phyloP scores from a whole-genome alignment of 2,329 filamentous ascomycete species.

The Cladosporium sp. region DNA sequence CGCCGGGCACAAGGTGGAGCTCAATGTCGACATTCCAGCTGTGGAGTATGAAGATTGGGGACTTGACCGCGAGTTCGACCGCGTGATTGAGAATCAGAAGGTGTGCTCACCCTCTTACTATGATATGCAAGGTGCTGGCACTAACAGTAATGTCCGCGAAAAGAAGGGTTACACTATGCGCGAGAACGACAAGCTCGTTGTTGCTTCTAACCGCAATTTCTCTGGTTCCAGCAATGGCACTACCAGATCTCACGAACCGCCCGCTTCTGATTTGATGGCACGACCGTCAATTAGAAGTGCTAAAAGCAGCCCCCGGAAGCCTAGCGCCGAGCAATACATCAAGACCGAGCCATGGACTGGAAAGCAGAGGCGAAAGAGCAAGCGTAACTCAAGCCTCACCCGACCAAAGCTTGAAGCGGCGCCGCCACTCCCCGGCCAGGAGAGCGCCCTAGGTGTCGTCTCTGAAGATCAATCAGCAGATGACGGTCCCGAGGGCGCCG shows the following conservation, averaged over 20 bases:
- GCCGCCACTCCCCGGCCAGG: constrained; percentile 82
- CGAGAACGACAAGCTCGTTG: constrained; percentile 94
- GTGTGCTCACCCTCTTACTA: constrained; percentile 49
- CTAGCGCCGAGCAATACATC: constrained; percentile 80
- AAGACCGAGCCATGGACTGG: constrained; percentile 96
- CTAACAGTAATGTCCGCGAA: constrained; percentile 50
- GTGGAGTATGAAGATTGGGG: constrained; percentile 62
- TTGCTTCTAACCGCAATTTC: constrained; percentile 68
- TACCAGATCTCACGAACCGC: constrained; percentile 42
- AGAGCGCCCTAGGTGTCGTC: constrained; percentile 64
- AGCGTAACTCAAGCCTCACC: constrained; percentile 51
- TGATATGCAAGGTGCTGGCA: constrained; percentile 24
- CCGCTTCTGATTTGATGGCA: not conserved
- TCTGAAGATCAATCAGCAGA: constrained; percentile 65
- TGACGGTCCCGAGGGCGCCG: constrained; percentile 63
- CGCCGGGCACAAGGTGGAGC: constrained; percentile 20
- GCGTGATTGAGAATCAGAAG: constrained; percentile 96
- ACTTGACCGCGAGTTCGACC: constrained; percentile 87
- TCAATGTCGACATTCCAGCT: constrained; percentile 68
- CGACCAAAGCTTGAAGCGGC: constrained; percentile 54
- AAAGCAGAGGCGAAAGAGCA: constrained; percentile 64
- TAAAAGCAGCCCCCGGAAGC: constrained; percentile 72
- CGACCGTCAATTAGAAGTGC: constrained; percentile 40
- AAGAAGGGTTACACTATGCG: constrained; percentile 99
- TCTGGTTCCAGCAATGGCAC: constrained; percentile 34